phyloP scores from a whole-genome alignment of 305 asterid species.

The Fraxinus velutina region DNA sequence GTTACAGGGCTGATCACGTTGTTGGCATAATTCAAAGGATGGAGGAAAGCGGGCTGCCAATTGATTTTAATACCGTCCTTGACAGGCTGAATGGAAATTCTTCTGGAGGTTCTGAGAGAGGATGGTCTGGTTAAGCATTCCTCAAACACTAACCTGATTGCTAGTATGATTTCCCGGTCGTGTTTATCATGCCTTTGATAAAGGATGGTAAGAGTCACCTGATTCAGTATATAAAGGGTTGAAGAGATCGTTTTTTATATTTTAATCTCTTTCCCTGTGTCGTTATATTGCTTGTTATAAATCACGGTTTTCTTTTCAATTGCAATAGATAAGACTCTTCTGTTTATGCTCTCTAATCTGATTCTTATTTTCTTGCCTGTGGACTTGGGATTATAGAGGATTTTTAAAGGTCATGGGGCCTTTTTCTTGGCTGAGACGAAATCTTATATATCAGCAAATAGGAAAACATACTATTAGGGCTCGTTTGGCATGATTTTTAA shows the following conservation, averaged over 20 bases:
- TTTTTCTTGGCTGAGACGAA: not conserved
- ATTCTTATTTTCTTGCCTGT: not conserved
- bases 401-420: not conserved
- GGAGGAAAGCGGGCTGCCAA: constrained; percentile 76
- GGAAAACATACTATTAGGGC: too few species aligned
- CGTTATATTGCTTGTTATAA: not conserved
- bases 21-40: constrained; percentile 68
- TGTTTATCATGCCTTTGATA: constrained; percentile 37
- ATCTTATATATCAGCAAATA: not conserved
- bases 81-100: constrained; percentile 79
- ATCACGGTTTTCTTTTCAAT: not conserved
- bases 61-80: constrained; percentile 72
- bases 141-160: not conserved
- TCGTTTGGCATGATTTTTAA: too few species aligned
- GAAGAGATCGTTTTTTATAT: constrained; percentile 52
- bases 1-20: constrained; percentile 73
- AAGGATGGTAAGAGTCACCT: constrained; percentile 30
- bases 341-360: not conserved
- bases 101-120: constrained; percentile 74
- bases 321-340: not conserved
- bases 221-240: constrained; percentile 44
- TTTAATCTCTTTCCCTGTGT: constrained; percentile 45
- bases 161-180: constrained; percentile 9
- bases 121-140: constrained; percentile 55
- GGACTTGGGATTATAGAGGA: not conserved